A percentile compares a stretch with the other conserved stretches of the same genome.
Evolutionary conservation across 1,284 basidiomycete species (phyloP).

Genomic region (Leccinum insigne): DNA sequence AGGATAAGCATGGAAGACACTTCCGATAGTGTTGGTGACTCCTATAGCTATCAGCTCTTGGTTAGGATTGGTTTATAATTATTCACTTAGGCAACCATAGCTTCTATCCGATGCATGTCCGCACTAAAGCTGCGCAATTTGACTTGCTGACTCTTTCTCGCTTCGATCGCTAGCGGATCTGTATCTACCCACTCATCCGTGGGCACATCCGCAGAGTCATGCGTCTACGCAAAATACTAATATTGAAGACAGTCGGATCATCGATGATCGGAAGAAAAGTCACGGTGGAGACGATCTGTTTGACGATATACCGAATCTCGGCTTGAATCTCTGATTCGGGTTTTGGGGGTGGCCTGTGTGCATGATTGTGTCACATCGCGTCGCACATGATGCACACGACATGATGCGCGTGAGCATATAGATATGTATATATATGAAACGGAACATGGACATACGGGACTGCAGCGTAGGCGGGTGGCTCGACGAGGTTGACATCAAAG

Average conservation of each 20-base stretch:
- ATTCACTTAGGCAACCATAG: conserved; percentile 89
- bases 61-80: conserved; percentile 96
- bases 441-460: conserved; percentile 45
- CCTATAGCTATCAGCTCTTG: conserved; percentile 98
- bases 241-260: conserved; percentile 95
- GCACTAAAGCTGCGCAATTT: conserved; percentile 90
- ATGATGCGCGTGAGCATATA: background rate
- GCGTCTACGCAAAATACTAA: conserved; percentile 83
- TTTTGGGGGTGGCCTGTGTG: conserved; percentile 51
- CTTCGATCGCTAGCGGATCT: conserved; percentile 93
- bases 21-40: conserved; percentile 87
- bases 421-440: background rate
- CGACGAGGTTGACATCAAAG: conserved; percentile 90
- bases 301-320: conserved; percentile 97
- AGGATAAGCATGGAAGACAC: conserved; percentile 90
- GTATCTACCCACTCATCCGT: conserved; percentile 94
- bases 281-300: conserved; percentile 97
- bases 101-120: conserved; percentile 88
- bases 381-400: background rate
- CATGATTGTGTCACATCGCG: conserved; percentile 4
- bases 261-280: conserved; percentile 96
- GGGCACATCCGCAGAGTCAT: conserved; percentile 84
- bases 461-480: conserved; percentile 48
- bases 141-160: conserved; percentile 96
- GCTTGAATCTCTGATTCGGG: conserved; percentile 94